Conservation (phyloP, 257 asterid species). For the Solanum chilense region DNA sequence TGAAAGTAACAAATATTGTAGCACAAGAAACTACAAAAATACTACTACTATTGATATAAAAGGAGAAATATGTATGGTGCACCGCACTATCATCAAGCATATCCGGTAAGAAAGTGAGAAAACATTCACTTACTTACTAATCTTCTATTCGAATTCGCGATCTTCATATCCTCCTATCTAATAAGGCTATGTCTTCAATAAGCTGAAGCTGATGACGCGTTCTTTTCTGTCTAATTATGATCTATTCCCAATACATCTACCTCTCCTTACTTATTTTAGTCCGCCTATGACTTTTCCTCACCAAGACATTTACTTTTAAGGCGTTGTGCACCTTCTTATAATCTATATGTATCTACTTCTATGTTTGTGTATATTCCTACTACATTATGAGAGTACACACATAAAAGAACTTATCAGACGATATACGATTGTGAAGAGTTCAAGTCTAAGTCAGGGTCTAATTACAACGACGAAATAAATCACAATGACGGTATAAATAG, state of each 20-base stretch:
- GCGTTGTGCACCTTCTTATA: neutral
- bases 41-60: neutral
- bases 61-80: neutral
- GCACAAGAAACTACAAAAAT: neutral
- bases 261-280: neutral
- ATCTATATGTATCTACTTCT: neutral
- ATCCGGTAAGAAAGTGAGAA: neutral
- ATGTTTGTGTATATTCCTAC: neutral
- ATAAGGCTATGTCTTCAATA: neutral
- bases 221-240: too few species aligned
- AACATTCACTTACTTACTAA: neutral
- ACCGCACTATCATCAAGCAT: neutral
- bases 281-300: neutral
- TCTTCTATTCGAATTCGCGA: too few species aligned
- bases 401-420: neutral
- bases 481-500: neutral
- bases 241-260: neutral
- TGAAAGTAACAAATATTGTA: neutral
- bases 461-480: neutral
- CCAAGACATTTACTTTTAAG: neutral
- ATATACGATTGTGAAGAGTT: neutral
- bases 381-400: neutral
- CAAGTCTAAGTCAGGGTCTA: neutral
- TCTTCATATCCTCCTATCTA: neutral
- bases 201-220: neutral